phyloP scores from a whole-genome alignment of 345 rosid species.

The Excoecaria cochinchinensis region DNA sequence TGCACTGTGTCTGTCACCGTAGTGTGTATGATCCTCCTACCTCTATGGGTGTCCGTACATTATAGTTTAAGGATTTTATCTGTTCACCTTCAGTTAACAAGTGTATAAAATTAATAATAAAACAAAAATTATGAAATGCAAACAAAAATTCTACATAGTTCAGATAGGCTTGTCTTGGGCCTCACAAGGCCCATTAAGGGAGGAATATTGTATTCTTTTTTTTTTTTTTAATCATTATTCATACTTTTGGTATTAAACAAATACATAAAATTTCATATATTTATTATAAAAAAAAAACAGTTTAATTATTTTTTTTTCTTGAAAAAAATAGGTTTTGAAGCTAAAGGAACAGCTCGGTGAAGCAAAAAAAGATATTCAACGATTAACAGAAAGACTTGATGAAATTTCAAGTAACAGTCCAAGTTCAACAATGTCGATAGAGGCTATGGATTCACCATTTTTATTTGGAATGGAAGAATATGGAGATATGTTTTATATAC shows the following conservation, averaged over 20 bases:
- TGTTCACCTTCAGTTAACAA: too few relatives aligned
- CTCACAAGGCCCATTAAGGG: constrained; percentile 28
- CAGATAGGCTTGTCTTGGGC: constrained; percentile 26
- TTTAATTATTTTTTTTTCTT: not conserved
- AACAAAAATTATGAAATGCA: too few relatives aligned
- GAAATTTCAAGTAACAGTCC: constrained; percentile 53
- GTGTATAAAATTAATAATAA: too few relatives aligned
- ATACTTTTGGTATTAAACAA: too few relatives aligned
- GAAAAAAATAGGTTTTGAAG: constrained; percentile 44
- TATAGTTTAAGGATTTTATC: constrained; percentile 4
- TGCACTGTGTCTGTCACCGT: too few relatives aligned
- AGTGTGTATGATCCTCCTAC: too few relatives aligned
- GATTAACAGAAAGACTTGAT: constrained; percentile 40
- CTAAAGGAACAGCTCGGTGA: constrained; percentile 49
- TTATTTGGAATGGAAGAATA: constrained; percentile 40
- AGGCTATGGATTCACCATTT: constrained; percentile 40
- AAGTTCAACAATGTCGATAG: constrained; percentile 49
- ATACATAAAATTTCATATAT: too few relatives aligned
- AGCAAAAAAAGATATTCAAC: constrained; percentile 53
- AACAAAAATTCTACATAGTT: not conserved
- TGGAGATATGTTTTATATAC: constrained; percentile 44
- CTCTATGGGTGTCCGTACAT: constrained; percentile 22
- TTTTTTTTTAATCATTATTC: too few relatives aligned
- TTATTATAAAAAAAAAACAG: not conserved
- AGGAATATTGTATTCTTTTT: too few relatives aligned